Evolutionary conservation across 192 early-diverging fungal genomes (phyloP), one percentile per base, ranked within the genome.

Genomic region (Coemansia sp.): DNA sequence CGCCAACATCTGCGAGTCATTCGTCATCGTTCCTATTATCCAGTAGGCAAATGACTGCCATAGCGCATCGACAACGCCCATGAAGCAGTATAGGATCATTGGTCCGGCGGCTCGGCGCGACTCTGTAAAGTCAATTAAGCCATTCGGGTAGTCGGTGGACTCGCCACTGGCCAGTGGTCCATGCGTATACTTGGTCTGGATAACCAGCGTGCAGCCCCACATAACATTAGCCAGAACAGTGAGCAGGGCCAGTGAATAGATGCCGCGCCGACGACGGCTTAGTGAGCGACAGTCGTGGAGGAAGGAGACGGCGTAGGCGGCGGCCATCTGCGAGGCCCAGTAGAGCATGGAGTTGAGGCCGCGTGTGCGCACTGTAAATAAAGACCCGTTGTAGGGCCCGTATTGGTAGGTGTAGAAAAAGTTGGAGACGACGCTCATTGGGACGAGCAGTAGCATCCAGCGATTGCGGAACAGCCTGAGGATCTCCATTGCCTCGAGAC

Each of bases 361-460:
- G 63, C 90, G 87, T 23, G 91, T 89, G 39, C 90, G 89, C 64
- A 88, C 38, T 12, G 85, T 89, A 64, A 92, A 93, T 69, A 89
- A 86, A 19, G 74, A 72, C 12, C 88, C 88, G 64, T 93, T 90
- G 68, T 86, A 84, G 21, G 72, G 82, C 7, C 79, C 72, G 76
- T 88, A 90, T 70, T 94, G 90, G 74, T 91, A 91, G 2, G 89
- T 85, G 76, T 92, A 93, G 84, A 90, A 91, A 88, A 91, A 92
- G 76, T 93, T 93, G 65, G 89, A 88, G 21, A 81, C 85, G 34
- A 89, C 32, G 73, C 88, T 91, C 74, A 90, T 78, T 41, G 92
- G 92, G 25, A 87, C 76, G 27, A 94, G 84, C 39, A 86, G 58
- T n/a, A 93, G 37, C 78, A 92, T 89, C 63, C 84, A 85, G 78